Percentiles rank a stretch among this genome's conserved stretches.
Evolutionary conservation across 805 yeast genomes (phyloP).

Genomic region (Myxozyma monticola): DNA sequence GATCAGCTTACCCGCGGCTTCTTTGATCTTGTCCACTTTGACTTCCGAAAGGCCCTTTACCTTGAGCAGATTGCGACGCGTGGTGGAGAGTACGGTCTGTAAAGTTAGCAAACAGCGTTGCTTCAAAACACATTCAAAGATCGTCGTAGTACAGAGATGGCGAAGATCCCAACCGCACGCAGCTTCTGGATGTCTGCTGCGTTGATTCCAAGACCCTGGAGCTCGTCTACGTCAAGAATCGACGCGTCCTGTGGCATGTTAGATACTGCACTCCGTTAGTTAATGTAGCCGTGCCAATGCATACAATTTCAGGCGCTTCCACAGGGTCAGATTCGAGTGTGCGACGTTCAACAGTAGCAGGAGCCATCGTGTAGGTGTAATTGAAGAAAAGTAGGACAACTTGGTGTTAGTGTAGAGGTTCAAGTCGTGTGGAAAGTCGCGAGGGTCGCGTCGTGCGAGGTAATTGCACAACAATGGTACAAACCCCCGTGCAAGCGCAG

Average conservation of each 20-base stretch:
- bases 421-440: too few species aligned
- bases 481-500: too few species aligned
- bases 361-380: slow-evolving; percentile 5
- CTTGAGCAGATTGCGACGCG: slow-evolving; percentile 62
- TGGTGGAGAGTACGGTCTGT: slow-evolving; percentile 56
- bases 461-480: too few species aligned
- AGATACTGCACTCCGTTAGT: not conserved
- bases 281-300: not conserved
- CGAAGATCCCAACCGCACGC: slow-evolving; percentile 65
- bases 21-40: slow-evolving; percentile 74
- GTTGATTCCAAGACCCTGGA: slow-evolving; percentile 53
- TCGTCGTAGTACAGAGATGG: slow-evolving; percentile 53
- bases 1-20: slow-evolving; percentile 65
- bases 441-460: too few species aligned
- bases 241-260: slow-evolving; percentile 3
- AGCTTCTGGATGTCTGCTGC: slow-evolving; percentile 70
- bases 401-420: too few species aligned
- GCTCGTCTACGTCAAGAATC: slow-evolving; percentile 31
- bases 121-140: not conserved
- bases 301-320: not conserved
- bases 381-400: too few species aligned
- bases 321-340: slow-evolving; percentile 12
- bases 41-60: slow-evolving; percentile 75
- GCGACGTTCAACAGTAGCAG: slow-evolving; percentile 8
- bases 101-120: not conserved